These are phyloP conservation scores for Phytophthora macrochlamydospora DNA, from an alignment of 352 stramenopile species.

Conservation along the genomic window DNA sequence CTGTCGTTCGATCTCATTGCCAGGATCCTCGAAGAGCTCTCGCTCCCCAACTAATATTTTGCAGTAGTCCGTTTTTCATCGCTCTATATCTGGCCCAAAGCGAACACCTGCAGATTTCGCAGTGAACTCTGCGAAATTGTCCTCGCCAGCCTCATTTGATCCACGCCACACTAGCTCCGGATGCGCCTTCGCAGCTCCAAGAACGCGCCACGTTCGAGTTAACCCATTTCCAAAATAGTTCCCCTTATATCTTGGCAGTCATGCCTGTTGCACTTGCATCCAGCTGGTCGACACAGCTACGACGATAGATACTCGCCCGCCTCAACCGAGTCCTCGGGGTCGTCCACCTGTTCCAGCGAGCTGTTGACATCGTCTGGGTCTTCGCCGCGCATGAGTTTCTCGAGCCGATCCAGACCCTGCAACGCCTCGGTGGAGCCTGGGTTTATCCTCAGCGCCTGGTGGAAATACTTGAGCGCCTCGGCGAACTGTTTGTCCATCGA, in stretches of 20 bases:
- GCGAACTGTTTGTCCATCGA: constrained; percentile 71
- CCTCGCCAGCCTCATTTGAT: too few relatives aligned
- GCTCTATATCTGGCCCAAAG: too few relatives aligned
- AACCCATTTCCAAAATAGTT: not conserved
- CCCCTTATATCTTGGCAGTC: not conserved
- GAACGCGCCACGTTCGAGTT: too few relatives aligned
- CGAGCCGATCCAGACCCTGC: constrained; percentile 66
- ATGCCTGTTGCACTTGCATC: too few relatives aligned
- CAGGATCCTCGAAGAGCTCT: too few relatives aligned
- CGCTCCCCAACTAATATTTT: too few relatives aligned
- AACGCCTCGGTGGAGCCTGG: constrained; percentile 54
- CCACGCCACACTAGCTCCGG: too few relatives aligned
- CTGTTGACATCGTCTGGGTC: constrained; percentile 73
- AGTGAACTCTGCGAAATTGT: too few relatives aligned
- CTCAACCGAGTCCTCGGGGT: constrained; percentile 62
- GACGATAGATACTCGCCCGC: constrained; percentile 51
- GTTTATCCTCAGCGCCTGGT: constrained; percentile 68
- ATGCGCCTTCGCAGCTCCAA: too few relatives aligned
- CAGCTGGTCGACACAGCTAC: constrained; percentile 7
- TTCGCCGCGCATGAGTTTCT: constrained; percentile 82
- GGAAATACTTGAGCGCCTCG: constrained; percentile 73
- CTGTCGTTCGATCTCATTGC: too few relatives aligned
- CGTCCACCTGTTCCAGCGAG: constrained; percentile 67
- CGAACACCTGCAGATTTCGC: too few relatives aligned
- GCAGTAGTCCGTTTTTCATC: too few relatives aligned